Conservation (phyloP, 2,329 filamentous ascomycete species). For the Tolypocladium endophyticum region DNA sequence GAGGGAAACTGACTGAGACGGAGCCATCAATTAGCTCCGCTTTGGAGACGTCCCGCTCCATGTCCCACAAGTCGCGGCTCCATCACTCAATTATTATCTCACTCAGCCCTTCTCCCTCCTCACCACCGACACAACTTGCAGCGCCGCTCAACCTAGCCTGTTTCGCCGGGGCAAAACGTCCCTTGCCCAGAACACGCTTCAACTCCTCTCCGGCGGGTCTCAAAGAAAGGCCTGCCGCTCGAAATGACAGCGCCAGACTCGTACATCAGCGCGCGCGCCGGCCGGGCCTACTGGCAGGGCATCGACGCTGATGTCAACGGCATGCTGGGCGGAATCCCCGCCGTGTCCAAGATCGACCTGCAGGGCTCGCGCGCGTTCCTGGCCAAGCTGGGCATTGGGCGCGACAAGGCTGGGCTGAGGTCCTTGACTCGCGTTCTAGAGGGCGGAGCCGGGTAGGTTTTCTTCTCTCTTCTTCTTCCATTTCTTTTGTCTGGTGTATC, state of each 20-base stretch:
- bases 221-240: not conserved
- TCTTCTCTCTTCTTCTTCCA: not conserved
- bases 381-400: constrained; percentile 41
- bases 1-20: not conserved
- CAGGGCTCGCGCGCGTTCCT: constrained; percentile 51
- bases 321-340: constrained; percentile 61
- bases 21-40: not conserved
- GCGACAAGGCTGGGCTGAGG: constrained; percentile 1
- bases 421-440: constrained; percentile 10
- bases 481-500: too few relatives aligned
- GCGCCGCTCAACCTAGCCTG: not conserved
- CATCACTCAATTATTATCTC: not conserved
- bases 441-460: constrained; percentile 12
- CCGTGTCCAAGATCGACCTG: constrained; percentile 41
- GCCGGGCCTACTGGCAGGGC: constrained; percentile 32
- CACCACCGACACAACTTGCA: not conserved
- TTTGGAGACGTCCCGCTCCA: not conserved
- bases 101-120: not conserved
- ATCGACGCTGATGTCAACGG: constrained; percentile 41
- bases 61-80: not conserved
- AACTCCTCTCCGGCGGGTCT: not conserved
- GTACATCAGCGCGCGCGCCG: constrained; percentile 20
- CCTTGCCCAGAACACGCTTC: not conserved
- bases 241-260: constrained; percentile 10
- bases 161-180: not conserved